Conservation (phyloP, 345 rosid species). For the Rhodomyrtus tomentosa region DNA sequence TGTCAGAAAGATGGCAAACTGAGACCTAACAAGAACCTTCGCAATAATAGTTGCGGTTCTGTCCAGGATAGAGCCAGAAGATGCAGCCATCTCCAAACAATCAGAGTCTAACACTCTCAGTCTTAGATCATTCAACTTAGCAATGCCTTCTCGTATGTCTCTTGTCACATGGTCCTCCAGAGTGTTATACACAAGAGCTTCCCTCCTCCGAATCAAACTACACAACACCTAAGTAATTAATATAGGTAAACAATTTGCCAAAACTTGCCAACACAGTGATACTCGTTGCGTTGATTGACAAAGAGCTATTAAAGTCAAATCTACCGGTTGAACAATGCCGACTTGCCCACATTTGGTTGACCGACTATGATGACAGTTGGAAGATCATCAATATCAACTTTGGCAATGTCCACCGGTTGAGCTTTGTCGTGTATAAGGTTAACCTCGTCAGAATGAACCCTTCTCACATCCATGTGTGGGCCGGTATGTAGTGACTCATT, state of each 20-base stretch:
- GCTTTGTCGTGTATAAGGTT: not conserved
- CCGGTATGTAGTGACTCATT: not conserved
- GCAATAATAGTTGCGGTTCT: slow-evolving; percentile 85
- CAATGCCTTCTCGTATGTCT: slow-evolving; percentile 89
- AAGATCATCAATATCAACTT: slow-evolving; percentile 42
- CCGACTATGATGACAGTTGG: slow-evolving; percentile 86
- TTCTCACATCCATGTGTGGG: not conserved
- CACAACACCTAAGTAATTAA: not conserved
- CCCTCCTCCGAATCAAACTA: slow-evolving; percentile 84
- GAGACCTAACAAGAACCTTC: slow-evolving; percentile 66
- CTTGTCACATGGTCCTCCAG: slow-evolving; percentile 93
- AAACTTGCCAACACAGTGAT: not conserved
- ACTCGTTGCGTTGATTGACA: not conserved
- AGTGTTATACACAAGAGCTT: slow-evolving; percentile 85
- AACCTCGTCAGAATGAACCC: not conserved
- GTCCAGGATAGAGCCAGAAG: slow-evolving; percentile 77
- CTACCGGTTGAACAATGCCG: slow-evolving; percentile 84
- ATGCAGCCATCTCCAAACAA: slow-evolving; percentile 85
- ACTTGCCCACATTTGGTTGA: slow-evolving; percentile 91
- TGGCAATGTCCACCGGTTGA: slow-evolving; percentile 51
- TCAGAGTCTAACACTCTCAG: slow-evolving; percentile 88
- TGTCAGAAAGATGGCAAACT: slow-evolving; percentile 65
- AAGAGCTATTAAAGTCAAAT: slow-evolving; percentile 2
- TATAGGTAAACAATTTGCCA: not conserved
- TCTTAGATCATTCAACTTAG: slow-evolving; percentile 74